Base-by-base conservation (phyloP, 1,139 yeast genomes). In the Suhomyces coccinellae region DNA sequence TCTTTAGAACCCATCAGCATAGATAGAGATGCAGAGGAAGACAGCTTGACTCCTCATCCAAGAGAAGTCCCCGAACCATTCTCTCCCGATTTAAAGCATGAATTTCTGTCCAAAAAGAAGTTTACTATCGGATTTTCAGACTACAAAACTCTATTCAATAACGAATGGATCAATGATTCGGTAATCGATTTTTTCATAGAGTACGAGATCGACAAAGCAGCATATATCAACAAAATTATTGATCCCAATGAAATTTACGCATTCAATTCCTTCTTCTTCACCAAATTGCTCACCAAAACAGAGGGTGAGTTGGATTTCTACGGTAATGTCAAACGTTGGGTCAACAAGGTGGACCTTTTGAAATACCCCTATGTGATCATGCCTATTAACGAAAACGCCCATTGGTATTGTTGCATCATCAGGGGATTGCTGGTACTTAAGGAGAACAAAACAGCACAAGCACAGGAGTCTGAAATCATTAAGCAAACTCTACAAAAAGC, bases 401-500 rank as follows among this genome's bases (percentile, higher is more conserved):
- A 95, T 66, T 95, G 99, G 99, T 88, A 84, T 59, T 83, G 91
- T 38, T 85, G 89, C 30, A 76, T 89, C 3, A 78, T 90, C 6
- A 71, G 81, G 11, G 73, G 73, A 11, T 52, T 74, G 26, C 79
- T 79, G 0, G 58, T 55, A 16, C 54, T 77, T 20, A 57, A 65
- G 33, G 45, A 53, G 26, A 42, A 36, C 12, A 13, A 11, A 7
- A 20, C 28, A 10, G 26, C 8, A 15, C 35, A 39, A n/a, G 32
- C 28, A 7, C 28, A 35, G 15, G 38, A 37, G 32, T 15, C 40
- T 3, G 38, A 32, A 14, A 15, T 15, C 12, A 28, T 38, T 15
- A 38, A 43, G 22, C 26, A 38, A 16, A 40, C 38, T 17, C 22
- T 41, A 33, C 40, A 42, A 33, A 31, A 24, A n/a, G 40, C 44